These are phyloP conservation scores for Ophiocordyceps camponoti-saundersi DNA, from an alignment of 2,329 filamentous ascomycete genomes.

Conservation along the genomic window DNA sequence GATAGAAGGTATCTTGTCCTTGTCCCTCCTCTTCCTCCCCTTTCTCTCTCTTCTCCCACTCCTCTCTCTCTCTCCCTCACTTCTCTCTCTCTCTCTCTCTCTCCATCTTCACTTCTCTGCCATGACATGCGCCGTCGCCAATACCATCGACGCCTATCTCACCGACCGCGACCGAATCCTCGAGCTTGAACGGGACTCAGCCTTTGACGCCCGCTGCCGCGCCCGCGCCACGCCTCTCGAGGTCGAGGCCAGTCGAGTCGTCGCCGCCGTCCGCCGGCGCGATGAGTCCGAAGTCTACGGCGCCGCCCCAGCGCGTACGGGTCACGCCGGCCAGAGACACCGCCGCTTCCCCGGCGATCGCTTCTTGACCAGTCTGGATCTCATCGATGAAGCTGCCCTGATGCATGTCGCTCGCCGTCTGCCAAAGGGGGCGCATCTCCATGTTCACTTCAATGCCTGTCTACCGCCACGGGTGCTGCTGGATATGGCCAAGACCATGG, in stretches of 20 bases:
- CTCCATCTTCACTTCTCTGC: too few relatives aligned
- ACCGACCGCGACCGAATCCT: conserved; percentile 2
- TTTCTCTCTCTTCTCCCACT: background rate
- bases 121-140: background rate
- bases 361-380: conserved; percentile 36
- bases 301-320: conserved; percentile 12
- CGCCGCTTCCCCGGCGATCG: conserved; percentile 33
- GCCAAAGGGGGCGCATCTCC: conserved; percentile 58
- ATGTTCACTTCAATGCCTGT: conserved; percentile 67
- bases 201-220: conserved; percentile 22
- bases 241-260: conserved; percentile 18
- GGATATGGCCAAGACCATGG: conserved; percentile 32
- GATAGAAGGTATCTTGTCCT: background rate
- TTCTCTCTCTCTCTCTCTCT: background rate
- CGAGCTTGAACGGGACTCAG: conserved; percentile 16
- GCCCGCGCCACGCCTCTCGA: conserved; percentile 16
- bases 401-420: conserved; percentile 37
- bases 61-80: background rate
- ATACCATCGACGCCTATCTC: background rate
- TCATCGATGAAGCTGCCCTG: conserved; percentile 36
- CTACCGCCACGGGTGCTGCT: conserved; percentile 44
- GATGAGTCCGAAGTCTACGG: conserved; percentile 22
- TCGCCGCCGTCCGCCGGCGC: conserved; percentile 17
- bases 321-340: conserved; percentile 26
- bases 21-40: background rate